Percentiles rank a stretch among this genome's conserved stretches.
Evolutionary conservation across 225 moss, liverwort and hornwort genomes (phyloP).

Genomic region (Climacium dendroides): DNA sequence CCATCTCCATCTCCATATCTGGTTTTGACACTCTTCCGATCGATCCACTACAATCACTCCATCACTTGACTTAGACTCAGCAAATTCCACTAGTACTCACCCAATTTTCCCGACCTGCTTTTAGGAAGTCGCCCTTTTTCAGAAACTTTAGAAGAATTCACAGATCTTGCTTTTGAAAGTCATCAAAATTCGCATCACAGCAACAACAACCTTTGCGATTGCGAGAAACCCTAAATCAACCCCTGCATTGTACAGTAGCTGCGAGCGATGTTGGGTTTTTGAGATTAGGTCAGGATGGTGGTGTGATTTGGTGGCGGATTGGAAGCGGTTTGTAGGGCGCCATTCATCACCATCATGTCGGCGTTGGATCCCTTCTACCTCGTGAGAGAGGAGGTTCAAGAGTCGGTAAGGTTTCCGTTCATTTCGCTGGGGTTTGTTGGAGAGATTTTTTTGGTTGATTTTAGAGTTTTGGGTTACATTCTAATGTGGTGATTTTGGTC

Average conservation of each 20-base stretch:
- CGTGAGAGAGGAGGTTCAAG: constrained; percentile 84
- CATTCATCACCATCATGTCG: constrained; percentile 39
- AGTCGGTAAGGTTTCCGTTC: constrained; percentile 28
- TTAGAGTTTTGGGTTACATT: background rate
- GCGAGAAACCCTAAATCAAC: background rate
- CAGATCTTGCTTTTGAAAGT: background rate
- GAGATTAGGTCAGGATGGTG: background rate
- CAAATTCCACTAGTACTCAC: background rate
- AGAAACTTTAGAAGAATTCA: background rate
- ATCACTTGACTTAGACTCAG: too few species aligned
- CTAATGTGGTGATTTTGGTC: background rate
- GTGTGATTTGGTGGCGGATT: background rate
- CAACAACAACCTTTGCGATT: too few species aligned
- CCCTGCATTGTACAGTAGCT: background rate
- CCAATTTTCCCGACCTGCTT: background rate
- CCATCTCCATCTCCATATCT: background rate
- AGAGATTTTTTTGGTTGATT: background rate
- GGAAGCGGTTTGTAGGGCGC: background rate
- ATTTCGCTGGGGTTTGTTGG: background rate
- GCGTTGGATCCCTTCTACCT: constrained; percentile 87
- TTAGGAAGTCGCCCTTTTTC: background rate
- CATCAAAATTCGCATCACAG: background rate
- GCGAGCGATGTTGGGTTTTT: background rate
- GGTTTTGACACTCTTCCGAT: background rate
- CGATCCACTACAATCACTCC: background rate